These are phyloP conservation scores for Kuraishia molischiana DNA, from an alignment of 805 yeast species.

Conservation along the genomic window DNA sequence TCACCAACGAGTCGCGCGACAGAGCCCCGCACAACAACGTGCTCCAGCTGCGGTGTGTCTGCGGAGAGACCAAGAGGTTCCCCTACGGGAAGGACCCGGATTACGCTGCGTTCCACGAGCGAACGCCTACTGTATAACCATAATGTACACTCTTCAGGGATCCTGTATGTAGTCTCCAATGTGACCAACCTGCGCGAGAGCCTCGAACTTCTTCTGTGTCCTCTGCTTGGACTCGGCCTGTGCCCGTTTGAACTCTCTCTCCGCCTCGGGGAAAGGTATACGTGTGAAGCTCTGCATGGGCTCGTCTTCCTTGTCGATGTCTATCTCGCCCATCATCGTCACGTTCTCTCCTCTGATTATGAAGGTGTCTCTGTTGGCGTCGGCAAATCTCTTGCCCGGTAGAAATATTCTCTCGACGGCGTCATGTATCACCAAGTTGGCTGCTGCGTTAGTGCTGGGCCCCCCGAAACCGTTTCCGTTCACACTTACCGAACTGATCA, in stretches of 20 bases:
- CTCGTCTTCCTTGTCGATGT: constrained; percentile 74
- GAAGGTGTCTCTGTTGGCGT: constrained; percentile 59
- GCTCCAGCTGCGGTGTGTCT: constrained; percentile 39
- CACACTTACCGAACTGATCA: constrained; percentile 63
- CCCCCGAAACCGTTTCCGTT: not conserved
- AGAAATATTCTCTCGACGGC: constrained; percentile 78
- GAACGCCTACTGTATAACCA: no score
- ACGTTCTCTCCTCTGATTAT: constrained; percentile 95
- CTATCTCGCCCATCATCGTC: constrained; percentile 88
- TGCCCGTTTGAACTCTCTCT: constrained; percentile 19
- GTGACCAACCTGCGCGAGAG: constrained; percentile 1
- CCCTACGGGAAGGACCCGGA: constrained; percentile 51
- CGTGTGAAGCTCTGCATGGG: constrained; percentile 47
- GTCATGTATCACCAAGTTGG: constrained; percentile 87
- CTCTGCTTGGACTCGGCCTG: not conserved
- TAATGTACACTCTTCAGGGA: no score
- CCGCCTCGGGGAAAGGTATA: constrained; percentile 54
- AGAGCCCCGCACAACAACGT: constrained; percentile 29
- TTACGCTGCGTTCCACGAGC: constrained; percentile 37
- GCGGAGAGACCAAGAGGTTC: constrained; percentile 44
- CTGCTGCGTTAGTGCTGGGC: no score
- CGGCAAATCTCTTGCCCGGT: constrained; percentile 51
- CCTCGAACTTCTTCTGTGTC: not conserved
- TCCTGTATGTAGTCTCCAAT: constrained; percentile 1
- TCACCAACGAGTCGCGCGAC: constrained; percentile 31